phyloP scores from a whole-genome alignment of 495 filamentous ascomycete species.

The Aspergillus egyptiacus region DNA sequence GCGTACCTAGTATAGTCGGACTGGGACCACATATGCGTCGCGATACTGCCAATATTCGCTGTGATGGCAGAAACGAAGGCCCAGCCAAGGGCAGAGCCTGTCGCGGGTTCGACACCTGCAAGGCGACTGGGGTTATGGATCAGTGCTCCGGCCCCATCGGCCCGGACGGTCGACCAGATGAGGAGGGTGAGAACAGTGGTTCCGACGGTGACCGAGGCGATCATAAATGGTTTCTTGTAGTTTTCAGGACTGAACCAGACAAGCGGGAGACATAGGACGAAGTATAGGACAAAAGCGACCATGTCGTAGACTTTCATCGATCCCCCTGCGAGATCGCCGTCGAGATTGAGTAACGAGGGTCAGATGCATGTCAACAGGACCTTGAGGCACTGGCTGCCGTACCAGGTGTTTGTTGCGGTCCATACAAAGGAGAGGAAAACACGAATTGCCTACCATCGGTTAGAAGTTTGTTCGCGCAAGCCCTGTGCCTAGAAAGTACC shows the following conservation, averaged over 20 bases:
- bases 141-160: not conserved
- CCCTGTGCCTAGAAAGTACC: not conserved
- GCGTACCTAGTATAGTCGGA: slow-evolving; percentile 7
- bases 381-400: slow-evolving; percentile 1
- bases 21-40: slow-evolving; percentile 1
- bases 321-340: not conserved
- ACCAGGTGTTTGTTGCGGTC: not conserved
- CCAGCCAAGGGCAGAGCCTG: slow-evolving; percentile 1
- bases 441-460: not conserved
- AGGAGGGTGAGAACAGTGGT: slow-evolving; percentile 2
- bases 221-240: not conserved
- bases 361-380: slow-evolving; percentile 1
- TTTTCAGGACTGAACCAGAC: slow-evolving; percentile 3
- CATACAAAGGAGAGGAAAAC: slow-evolving; percentile 7
- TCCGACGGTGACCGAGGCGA: not conserved
- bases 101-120: not conserved
- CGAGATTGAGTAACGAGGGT: not conserved
- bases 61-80: not conserved
- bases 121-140: not conserved
- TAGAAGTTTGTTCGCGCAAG: not conserved
- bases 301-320: slow-evolving; percentile 1
- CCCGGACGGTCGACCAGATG: slow-evolving; percentile 3
- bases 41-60: slow-evolving; percentile 5
- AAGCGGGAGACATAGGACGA: slow-evolving; percentile 3
- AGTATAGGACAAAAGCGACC: slow-evolving; percentile 1